Conservation (phyloP, 148 eudicot species). For the Fagopyrum tataricum region DNA sequence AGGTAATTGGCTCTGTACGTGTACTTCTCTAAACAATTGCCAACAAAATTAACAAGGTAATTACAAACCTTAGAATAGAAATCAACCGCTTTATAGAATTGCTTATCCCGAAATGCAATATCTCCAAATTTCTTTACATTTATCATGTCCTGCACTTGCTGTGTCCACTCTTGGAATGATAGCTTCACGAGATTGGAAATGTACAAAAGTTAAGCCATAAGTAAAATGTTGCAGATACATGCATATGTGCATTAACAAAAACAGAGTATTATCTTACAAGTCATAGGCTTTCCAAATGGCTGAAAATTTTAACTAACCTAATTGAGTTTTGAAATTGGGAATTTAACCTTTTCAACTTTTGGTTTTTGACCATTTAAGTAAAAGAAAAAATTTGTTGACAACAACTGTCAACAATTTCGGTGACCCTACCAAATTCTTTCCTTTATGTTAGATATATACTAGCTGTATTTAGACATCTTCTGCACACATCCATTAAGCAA, state of each 20-base stretch:
- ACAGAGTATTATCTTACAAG: not conserved
- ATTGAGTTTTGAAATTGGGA: too few species aligned
- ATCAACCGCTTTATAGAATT: slow-evolving; percentile 75
- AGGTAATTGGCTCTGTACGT: not conserved
- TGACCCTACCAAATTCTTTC: too few species aligned
- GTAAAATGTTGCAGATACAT: not conserved
- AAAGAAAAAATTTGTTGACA: too few species aligned
- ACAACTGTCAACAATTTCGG: too few species aligned
- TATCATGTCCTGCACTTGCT: slow-evolving; percentile 97
- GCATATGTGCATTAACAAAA: not conserved
- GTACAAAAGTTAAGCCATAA: slow-evolving; percentile 1
- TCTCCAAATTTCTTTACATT: slow-evolving; percentile 93
- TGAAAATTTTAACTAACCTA: too few species aligned
- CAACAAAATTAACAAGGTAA: not conserved
- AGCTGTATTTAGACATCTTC: too few species aligned
- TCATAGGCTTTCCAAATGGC: not conserved
- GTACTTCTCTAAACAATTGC: not conserved
- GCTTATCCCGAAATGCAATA: slow-evolving; percentile 88
- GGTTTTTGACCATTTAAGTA: too few species aligned
- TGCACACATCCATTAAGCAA: not conserved
- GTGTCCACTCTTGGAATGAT: slow-evolving; percentile 99
- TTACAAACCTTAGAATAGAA: slow-evolving; percentile 65
- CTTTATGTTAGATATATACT: not conserved
- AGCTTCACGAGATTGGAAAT: slow-evolving; percentile 35
- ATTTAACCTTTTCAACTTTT: too few species aligned